These are phyloP conservation scores for Mycosphaerella arachidis DNA, from an alignment of 2,329 filamentous ascomycete species.

Conservation along the genomic window DNA sequence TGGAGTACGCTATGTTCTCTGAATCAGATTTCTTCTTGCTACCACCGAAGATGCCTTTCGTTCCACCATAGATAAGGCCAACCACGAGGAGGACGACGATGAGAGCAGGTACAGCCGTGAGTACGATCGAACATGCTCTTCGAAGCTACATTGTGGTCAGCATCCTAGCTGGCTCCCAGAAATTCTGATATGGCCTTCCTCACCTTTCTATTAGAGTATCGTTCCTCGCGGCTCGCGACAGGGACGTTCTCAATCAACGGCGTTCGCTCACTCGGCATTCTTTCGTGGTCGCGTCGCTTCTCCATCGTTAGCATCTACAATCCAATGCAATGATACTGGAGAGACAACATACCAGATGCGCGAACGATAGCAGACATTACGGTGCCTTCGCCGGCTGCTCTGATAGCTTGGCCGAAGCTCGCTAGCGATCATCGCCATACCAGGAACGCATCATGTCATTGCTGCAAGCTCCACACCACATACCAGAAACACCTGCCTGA, in stretches of 20 bases:
- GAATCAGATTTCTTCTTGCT: conserved; percentile 22
- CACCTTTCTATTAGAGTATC: conserved; percentile 45
- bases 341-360: conserved; percentile 3
- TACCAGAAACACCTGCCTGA: background rate
- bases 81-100: conserved; percentile 37
- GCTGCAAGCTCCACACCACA: background rate
- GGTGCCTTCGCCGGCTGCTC: conserved; percentile 10
- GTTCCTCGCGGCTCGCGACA: conserved; percentile 49
- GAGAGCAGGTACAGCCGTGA: conserved; percentile 36
- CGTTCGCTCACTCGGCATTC: conserved; percentile 55
- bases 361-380: conserved; percentile 4
- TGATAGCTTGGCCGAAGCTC: conserved; percentile 20
- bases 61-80: conserved; percentile 36
- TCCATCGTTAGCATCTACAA: conserved; percentile 15
- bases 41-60: conserved; percentile 31
- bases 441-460: conserved; percentile 5
- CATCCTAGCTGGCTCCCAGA: background rate
- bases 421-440: conserved; percentile 16
- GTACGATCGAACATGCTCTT: conserved; percentile 61
- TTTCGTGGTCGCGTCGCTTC: conserved; percentile 18
- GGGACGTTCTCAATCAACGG: conserved; percentile 63
- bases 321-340: background rate
- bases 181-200: background rate
- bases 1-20: conserved; percentile 15
- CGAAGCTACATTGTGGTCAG: conserved; percentile 41